Percentiles rank a stretch among this genome's conserved stretches.
Conservation (phyloP, 768 basidiomycete genomes). For the Tephrocybe sp. region DNA sequence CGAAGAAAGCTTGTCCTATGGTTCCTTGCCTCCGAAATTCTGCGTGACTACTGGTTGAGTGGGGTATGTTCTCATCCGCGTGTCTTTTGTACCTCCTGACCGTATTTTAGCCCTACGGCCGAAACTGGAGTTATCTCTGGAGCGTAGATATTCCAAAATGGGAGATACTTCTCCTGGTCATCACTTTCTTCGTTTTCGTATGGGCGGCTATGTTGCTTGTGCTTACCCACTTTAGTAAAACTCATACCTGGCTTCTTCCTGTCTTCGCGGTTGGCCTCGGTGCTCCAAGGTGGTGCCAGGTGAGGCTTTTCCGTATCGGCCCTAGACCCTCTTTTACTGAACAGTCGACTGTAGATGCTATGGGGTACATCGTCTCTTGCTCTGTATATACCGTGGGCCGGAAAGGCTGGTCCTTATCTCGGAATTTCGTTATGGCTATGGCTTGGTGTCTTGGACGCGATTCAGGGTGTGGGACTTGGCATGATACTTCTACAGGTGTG, state of each 20-base stretch:
- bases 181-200: constrained; percentile 83
- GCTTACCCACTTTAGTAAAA: constrained; percentile 86
- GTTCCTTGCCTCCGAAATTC: constrained; percentile 91
- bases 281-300: constrained; percentile 94
- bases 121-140: constrained; percentile 96
- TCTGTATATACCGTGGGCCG: constrained; percentile 93
- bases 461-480: constrained; percentile 92
- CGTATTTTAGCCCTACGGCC: constrained; percentile 71
- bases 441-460: constrained; percentile 91
- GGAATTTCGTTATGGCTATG: constrained; percentile 92
- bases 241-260: constrained; percentile 93
- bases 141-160: constrained; percentile 77
- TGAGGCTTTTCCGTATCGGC: constrained; percentile 23
- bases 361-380: constrained; percentile 96
- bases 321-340: not conserved
- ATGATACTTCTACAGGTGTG: constrained; percentile 81
- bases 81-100: constrained; percentile 9
- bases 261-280: constrained; percentile 95
- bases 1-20: constrained; percentile 89
- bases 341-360: constrained; percentile 55
- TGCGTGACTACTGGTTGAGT: constrained; percentile 92
- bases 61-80: constrained; percentile 51
- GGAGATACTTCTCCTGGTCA: constrained; percentile 78
- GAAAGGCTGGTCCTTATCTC: constrained; percentile 81
- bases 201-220: constrained; percentile 77